Percentiles rank a stretch among this genome's conserved stretches.
Conservation (phyloP, 2,329 filamentous ascomycete genomes). For the Fusarium zealandicum region DNA sequence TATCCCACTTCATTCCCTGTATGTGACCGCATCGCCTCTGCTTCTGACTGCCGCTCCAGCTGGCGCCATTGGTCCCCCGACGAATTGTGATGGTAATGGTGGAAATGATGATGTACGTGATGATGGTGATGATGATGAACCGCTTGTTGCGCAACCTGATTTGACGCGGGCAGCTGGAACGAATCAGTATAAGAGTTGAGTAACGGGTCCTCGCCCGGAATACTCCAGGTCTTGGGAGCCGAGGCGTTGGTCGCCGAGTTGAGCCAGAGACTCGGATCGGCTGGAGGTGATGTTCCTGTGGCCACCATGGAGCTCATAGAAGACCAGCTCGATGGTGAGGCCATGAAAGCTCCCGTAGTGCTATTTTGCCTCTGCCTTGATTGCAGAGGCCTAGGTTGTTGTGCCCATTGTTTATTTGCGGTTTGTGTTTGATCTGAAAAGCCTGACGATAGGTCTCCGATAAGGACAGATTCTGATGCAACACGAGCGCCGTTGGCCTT, state of each 20-base stretch:
- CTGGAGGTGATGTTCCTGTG: slow-evolving; percentile 7
- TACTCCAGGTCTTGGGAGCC: slow-evolving; percentile 21
- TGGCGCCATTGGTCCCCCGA: slow-evolving; percentile 25
- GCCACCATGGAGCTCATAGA: slow-evolving; percentile 26
- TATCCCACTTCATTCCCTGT: slow-evolving; percentile 12
- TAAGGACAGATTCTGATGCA: background rate
- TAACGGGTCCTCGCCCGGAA: slow-evolving; percentile 13
- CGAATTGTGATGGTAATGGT: slow-evolving; percentile 34
- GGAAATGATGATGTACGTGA: slow-evolving; percentile 34
- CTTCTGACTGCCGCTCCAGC: slow-evolving; percentile 29
- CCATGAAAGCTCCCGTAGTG: background rate
- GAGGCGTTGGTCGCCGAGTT: slow-evolving; percentile 8
- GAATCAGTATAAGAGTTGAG: slow-evolving; percentile 15
- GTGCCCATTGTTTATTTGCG: slow-evolving; percentile 8
- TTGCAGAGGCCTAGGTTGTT: slow-evolving; percentile 1
- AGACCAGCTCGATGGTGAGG: slow-evolving; percentile 27
- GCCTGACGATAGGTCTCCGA: slow-evolving; percentile 1
- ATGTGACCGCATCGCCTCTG: slow-evolving; percentile 27
- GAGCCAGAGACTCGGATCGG: slow-evolving; percentile 24
- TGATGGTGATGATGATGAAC: slow-evolving; percentile 31
- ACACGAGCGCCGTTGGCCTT: background rate
- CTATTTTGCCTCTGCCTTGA: background rate
- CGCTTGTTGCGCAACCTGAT: slow-evolving; percentile 14
- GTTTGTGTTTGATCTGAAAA: background rate
- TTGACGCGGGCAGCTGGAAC: slow-evolving; percentile 16